Conservation (phyloP, 139 green algal species). For the Chlorella sorokiniana region DNA sequence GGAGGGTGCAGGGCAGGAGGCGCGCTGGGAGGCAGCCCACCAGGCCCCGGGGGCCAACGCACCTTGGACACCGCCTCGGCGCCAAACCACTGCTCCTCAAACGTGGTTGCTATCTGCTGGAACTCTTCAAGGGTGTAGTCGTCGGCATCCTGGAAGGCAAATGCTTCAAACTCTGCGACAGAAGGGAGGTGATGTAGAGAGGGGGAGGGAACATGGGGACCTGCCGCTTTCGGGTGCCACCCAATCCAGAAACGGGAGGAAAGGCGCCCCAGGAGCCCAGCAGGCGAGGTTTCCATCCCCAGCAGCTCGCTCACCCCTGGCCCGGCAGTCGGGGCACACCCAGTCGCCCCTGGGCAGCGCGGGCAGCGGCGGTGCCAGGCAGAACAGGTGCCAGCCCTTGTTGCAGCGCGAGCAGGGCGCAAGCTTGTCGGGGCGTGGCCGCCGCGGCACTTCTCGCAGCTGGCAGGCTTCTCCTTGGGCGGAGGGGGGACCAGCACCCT, state of each 20-base stretch:
- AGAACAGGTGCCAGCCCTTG: constrained; percentile 77
- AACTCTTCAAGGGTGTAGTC: constrained; percentile 74
- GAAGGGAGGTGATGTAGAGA: not conserved
- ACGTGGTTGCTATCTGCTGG: constrained; percentile 46
- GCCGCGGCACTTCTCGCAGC: constrained; percentile 68
- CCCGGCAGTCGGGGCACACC: constrained; percentile 79
- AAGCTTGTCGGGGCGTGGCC: constrained; percentile 76
- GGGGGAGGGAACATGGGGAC: not conserved
- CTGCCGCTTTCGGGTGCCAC: too few species aligned
- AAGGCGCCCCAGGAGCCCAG: too few species aligned
- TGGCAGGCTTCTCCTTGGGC: not conserved
- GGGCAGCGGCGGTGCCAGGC: constrained; percentile 72
- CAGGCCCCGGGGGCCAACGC: not conserved
- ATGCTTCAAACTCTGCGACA: constrained; percentile 30
- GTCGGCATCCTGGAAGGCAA: constrained; percentile 59
- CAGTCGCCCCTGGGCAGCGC: constrained; percentile 83
- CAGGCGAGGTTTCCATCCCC: too few species aligned
- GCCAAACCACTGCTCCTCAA: constrained; percentile 62
- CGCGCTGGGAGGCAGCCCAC: not conserved
- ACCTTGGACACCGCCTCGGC: constrained; percentile 8
- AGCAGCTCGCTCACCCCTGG: constrained; percentile 19
- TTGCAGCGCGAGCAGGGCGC: constrained; percentile 88
- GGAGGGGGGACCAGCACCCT: not conserved
- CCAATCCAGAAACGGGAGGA: too few species aligned
- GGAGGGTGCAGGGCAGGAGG: not conserved